A percentile compares a stretch with the other conserved stretches of the same genome.
Conservation (phyloP, 2,329 filamentous ascomycete species). For the Colletotrichum horii region DNA sequence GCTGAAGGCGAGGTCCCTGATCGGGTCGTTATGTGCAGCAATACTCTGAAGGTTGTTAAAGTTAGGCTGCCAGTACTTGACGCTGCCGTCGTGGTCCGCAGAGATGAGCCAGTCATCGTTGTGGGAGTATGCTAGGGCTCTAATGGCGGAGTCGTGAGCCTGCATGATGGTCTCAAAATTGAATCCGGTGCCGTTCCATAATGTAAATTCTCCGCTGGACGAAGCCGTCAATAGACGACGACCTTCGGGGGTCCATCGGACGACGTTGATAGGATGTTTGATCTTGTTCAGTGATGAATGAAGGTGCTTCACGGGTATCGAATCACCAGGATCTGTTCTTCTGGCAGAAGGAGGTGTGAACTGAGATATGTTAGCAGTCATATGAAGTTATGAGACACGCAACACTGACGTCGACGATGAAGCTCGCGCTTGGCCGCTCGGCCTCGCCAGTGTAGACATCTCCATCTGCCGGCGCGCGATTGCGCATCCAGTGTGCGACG, state of each 20-base stretch:
- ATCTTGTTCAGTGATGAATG: slow-evolving; percentile 99
- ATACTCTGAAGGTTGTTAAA: slow-evolving; percentile 99
- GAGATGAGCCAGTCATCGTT: slow-evolving; percentile 97
- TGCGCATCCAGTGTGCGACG: slow-evolving; percentile 88
- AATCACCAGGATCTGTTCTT: slow-evolving; percentile 77
- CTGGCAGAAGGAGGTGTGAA: slow-evolving; percentile 87
- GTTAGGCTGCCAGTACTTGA: slow-evolving; percentile 99
- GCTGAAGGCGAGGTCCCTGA: slow-evolving; percentile 90
- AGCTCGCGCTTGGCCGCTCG: slow-evolving; percentile 87
- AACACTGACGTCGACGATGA: slow-evolving; percentile 79
- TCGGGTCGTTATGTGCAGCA: slow-evolving; percentile 86
- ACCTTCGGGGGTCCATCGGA: slow-evolving; percentile 97
- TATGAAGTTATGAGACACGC: not conserved
- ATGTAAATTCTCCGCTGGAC: slow-evolving; percentile 94
- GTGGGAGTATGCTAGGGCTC: slow-evolving; percentile 86
- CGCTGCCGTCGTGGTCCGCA: slow-evolving; percentile 89
- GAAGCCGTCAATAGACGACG: slow-evolving; percentile 90
- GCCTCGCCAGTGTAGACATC: slow-evolving; percentile 69
- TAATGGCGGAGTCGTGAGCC: slow-evolving; percentile 88
- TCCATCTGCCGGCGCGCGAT: slow-evolving; percentile 54
- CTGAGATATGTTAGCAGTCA: slow-evolving; percentile 47
- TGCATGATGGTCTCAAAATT: slow-evolving; percentile 99
- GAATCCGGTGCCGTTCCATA: slow-evolving; percentile 99
- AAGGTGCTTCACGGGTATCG: slow-evolving; percentile 91
- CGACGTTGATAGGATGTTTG: slow-evolving; percentile 95